phyloP scores from a whole-genome alignment of 805 yeast species.

The Priceomyces castillae region DNA sequence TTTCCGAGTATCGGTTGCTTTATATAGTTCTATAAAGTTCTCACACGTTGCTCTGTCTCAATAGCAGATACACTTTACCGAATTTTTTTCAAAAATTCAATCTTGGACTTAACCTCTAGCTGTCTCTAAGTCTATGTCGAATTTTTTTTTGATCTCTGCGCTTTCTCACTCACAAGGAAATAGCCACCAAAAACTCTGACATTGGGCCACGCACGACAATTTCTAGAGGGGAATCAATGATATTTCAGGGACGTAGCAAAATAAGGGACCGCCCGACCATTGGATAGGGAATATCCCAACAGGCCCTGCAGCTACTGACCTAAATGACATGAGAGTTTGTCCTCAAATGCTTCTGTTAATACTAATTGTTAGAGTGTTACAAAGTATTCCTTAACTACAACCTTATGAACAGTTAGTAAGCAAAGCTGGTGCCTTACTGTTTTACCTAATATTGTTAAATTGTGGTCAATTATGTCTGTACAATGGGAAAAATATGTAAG shows the following conservation, averaged over 20 bases:
- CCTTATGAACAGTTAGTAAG: no score
- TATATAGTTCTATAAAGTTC: neutral
- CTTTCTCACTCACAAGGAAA: neutral
- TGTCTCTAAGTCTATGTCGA: conserved; percentile 1
- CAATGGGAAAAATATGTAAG: no score
- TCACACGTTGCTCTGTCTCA: neutral
- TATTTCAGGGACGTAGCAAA: neutral
- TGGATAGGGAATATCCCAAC: neutral
- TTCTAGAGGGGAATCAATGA: conserved; percentile 2
- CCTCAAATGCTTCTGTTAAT: no score
- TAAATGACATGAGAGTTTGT: no score
- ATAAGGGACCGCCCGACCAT: no score
- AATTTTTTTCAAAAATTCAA: neutral
- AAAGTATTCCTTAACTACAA: no score
- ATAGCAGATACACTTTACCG: neutral
- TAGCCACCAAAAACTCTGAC: neutral
- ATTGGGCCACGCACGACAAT: conserved; percentile 1
- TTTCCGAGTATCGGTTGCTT: neutral
- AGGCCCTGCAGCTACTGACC: neutral
- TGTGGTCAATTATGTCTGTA: no score
- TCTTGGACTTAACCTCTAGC: neutral
- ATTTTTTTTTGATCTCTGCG: conserved; percentile 5
- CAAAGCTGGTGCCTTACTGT: no score
- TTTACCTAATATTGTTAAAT: no score
- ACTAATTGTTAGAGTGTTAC: no score